Evolutionary conservation across 192 early-diverging fungal genomes (phyloP), one percentile per base, ranked within the genome.

Genomic region (Rhizophagus clarus): DNA sequence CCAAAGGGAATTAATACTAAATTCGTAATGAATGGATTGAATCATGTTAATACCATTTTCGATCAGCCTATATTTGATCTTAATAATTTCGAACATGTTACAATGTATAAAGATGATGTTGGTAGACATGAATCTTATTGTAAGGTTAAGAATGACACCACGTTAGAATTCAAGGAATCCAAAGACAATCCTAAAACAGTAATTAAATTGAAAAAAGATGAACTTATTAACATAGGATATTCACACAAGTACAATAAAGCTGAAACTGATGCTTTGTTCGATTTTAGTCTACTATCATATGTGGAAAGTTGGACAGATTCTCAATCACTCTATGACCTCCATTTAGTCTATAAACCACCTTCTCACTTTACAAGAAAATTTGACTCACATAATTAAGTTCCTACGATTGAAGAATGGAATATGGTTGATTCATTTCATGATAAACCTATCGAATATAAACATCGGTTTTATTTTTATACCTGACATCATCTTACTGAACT

Each of bases 381-480:
- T 31, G 22, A 80, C 0, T 71, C 34, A 4, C 6, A 66, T 4
- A 61, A 51, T 8, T 76, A 85, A 6, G 77, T 93, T 1, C 97
- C 97, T 2, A 80, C 83, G 1, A n/a, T 91, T 56, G 79, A 83
- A 34, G 94, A 96, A 81, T 98, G 92, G 92, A 72, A 83, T 7
- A 90, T 96, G 79, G 90, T 95, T 49, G 79, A 85, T 17, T 90
- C 88, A 83, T 73, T 91, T 0, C 80, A 89, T 34, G 89, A 90
- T 42, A 87, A 89, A 49, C 95, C 97, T n/a, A 98, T 97, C 67
- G 83, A 85, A 9, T 85, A 97, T 17, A 90, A 96, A 20, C 95
- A 96, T 74, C 96, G 94, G 8, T 96, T 94, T 83, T 89, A 96
- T 0, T 97, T 97, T 77, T 97, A 97, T 78, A 82, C 95, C 11